phyloP scores from a whole-genome alignment of 139 green algal genomes.

The Coccomyxa sp. region DNA sequence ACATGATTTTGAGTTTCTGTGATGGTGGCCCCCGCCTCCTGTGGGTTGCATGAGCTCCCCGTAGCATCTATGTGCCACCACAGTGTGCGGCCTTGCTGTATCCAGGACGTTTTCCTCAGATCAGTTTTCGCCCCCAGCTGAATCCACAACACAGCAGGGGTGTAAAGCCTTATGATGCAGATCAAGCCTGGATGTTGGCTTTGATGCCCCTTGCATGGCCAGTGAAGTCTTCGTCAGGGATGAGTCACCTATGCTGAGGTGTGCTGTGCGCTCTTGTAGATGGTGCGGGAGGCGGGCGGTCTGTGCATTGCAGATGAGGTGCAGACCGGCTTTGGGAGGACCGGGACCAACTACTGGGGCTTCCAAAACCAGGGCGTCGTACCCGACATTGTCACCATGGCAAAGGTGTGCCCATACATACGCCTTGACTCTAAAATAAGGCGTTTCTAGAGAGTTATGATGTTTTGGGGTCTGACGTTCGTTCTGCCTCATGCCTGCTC shows the following conservation, averaged over 20 bases:
- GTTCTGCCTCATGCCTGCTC: too few species aligned
- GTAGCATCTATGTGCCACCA: not conserved
- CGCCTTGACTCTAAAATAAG: not conserved
- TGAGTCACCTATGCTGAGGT: too few species aligned
- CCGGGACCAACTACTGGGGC: constrained; percentile 90
- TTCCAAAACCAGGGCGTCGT: constrained; percentile 87
- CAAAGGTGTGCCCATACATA: constrained; percentile 54
- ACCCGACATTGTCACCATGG: constrained; percentile 93
- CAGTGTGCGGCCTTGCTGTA: not conserved
- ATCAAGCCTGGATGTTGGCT: too few species aligned
- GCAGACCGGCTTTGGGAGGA: constrained; percentile 96
- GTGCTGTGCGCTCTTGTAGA: constrained; percentile 10
- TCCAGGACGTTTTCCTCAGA: not conserved
- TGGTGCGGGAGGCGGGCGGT: constrained; percentile 79
- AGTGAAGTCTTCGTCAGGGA: too few species aligned
- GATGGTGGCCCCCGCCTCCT: too few species aligned
- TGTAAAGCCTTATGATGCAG: too few species aligned
- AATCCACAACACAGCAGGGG: too few species aligned
- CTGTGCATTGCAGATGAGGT: constrained; percentile 97
- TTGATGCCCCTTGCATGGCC: too few species aligned
- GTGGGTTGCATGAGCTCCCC: too few species aligned
- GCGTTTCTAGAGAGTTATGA: too few species aligned
- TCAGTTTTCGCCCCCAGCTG: not conserved
- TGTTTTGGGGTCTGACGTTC: too few species aligned
- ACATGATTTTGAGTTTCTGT: too few species aligned